Evolutionary conservation across 441 rosid genomes (phyloP).

Genomic region (Gossypium davidsonii): DNA sequence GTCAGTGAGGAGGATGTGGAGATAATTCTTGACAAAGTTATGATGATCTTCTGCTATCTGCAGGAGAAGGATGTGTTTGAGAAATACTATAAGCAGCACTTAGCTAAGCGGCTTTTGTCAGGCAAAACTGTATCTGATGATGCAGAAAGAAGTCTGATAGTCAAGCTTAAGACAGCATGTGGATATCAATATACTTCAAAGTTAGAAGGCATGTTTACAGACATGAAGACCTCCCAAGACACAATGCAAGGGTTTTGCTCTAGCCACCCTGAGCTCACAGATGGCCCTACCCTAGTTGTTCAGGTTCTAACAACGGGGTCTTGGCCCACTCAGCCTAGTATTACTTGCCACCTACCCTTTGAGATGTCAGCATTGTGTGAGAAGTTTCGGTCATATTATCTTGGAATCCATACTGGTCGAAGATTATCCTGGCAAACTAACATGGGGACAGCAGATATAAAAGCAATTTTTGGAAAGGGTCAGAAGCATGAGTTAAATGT

Average conservation of each 20-base stretch:
- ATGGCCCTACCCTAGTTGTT: conserved; percentile 78
- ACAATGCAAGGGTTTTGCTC: conserved; percentile 76
- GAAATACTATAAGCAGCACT: conserved; percentile 91
- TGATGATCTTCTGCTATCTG: conserved; percentile 93
- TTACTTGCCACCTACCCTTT: conserved; percentile 77
- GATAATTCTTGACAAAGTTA: conserved; percentile 84
- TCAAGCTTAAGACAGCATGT: conserved; percentile 90
- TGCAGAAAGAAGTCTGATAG: conserved; percentile 89
- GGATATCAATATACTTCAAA: conserved; percentile 94
- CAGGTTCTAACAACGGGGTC: conserved; percentile 94
- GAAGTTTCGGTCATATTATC: conserved; percentile 85
- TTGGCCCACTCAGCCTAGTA: conserved; percentile 86
- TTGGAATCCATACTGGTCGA: conserved; percentile 90
- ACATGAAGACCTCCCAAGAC: conserved; percentile 94
- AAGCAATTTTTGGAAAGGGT: conserved; percentile 80
- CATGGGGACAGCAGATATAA: conserved; percentile 93
- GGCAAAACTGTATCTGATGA: conserved; percentile 95
- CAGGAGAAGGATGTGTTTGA: conserved; percentile 97
- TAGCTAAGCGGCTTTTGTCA: conserved; percentile 85
- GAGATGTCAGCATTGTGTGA: conserved; percentile 82
- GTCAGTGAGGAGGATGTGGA: conserved; percentile 88
- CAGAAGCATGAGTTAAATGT: conserved; percentile 95
- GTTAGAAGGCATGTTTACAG: conserved; percentile 95
- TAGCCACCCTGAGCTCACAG: conserved; percentile 69
- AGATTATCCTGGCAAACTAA: conserved; percentile 95